Percentiles rank a stretch among this genome's conserved stretches.
Conservation (phyloP, 2,329 filamentous ascomycete species). For the Stemphylium lycopersici region DNA sequence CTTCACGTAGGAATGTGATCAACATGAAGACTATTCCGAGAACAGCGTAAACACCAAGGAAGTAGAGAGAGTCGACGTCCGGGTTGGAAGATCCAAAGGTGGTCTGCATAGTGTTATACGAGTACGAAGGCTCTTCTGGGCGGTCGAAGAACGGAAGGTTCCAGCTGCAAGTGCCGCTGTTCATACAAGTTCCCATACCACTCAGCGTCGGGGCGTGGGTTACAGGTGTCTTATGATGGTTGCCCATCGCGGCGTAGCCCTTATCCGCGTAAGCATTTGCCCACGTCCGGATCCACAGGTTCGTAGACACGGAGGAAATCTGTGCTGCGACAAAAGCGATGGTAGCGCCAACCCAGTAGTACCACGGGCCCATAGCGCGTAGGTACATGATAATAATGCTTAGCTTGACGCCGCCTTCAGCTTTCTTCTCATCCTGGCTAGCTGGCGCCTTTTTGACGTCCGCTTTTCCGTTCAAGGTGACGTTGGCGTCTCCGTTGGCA, state of each 20-base stretch:
- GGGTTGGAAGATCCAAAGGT: constrained; percentile 46
- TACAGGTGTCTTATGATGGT: constrained; percentile 48
- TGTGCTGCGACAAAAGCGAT: constrained; percentile 83
- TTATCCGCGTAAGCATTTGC: constrained; percentile 79
- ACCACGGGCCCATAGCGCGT: constrained; percentile 90
- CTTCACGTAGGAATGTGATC: constrained; percentile 82
- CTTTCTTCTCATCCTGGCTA: constrained; percentile 71
- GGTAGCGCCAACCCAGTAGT: constrained; percentile 84
- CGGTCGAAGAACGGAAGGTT: constrained; percentile 42
- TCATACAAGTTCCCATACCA: constrained; percentile 55
- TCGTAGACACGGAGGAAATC: constrained; percentile 82
- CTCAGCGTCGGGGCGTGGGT: constrained; percentile 52
- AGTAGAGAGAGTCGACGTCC: constrained; percentile 81
- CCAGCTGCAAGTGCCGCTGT: constrained; percentile 59
- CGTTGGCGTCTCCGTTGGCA: constrained; percentile 59
- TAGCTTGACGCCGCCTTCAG: constrained; percentile 85
- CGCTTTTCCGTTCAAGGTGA: constrained; percentile 52
- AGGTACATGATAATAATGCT: constrained; percentile 86
- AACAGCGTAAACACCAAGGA: constrained; percentile 79
- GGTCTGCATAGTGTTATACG: constrained; percentile 49
- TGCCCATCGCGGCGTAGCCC: constrained; percentile 44
- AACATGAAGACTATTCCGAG: constrained; percentile 79
- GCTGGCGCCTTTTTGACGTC: constrained; percentile 56
- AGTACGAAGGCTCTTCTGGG: constrained; percentile 35
- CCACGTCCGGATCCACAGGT: constrained; percentile 95